A percentile compares a stretch with the other conserved stretches of the same genome.
Evolutionary conservation across 164 flowering plant genomes (phyloP).

Genomic region (Stephania yunnanensis): DNA sequence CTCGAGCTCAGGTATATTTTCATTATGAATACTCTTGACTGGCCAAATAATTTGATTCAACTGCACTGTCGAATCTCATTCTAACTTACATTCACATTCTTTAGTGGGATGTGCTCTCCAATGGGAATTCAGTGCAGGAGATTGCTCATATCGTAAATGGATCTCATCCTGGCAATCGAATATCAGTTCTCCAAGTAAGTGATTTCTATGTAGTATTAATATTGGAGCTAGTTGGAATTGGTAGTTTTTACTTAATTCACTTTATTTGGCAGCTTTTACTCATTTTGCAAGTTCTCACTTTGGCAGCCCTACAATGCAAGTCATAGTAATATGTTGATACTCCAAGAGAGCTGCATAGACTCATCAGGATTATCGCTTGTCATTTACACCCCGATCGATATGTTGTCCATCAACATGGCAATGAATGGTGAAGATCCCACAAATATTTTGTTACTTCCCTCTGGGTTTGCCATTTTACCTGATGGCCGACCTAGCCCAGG

Average conservation of each 20-base stretch:
- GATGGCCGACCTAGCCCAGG: constrained; percentile 42
- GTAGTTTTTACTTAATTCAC: not conserved
- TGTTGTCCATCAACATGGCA: constrained; percentile 59
- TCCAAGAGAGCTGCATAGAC: constrained; percentile 82
- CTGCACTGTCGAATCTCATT: not conserved
- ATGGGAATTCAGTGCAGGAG: constrained; percentile 59
- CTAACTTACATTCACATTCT: not conserved
- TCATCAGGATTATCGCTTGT: constrained; percentile 57
- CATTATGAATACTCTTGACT: not conserved
- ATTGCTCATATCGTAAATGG: constrained; percentile 60
- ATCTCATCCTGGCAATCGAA: constrained; percentile 46
- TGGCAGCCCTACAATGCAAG: constrained; percentile 52
- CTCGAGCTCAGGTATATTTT: constrained; percentile 25
- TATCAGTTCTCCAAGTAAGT: constrained; percentile 35
- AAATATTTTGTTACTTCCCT: constrained; percentile 65
- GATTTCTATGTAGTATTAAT: not conserved
- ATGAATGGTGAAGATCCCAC: constrained; percentile 83
- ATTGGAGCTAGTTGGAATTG: not conserved
- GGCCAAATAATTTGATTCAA: not conserved
- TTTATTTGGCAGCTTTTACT: no score
- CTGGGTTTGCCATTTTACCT: constrained; percentile 68
- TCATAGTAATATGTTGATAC: constrained; percentile 79
- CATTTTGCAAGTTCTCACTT: not conserved
- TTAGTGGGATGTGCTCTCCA: constrained; percentile 77
- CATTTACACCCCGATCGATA: constrained; percentile 67